These are phyloP conservation scores for Podospora conica DNA, from an alignment of 495 filamentous ascomycete species.

Conservation along the genomic window DNA sequence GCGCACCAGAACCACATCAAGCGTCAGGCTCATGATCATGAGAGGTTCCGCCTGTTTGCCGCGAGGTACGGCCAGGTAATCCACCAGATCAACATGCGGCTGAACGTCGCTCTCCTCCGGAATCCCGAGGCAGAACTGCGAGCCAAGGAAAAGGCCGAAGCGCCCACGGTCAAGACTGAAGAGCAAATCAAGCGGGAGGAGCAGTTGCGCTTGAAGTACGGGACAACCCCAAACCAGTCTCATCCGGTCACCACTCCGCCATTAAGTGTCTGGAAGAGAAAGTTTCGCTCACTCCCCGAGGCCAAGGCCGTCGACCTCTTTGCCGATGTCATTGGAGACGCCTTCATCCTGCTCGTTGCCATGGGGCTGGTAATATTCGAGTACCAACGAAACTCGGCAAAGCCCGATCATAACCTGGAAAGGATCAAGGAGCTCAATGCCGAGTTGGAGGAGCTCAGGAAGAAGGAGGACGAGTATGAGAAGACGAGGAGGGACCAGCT, in stretches of 20 bases:
- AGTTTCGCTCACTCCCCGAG: constrained; percentile 71
- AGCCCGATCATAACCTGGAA: constrained; percentile 59
- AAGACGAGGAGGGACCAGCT: constrained; percentile 53
- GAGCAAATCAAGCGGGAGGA: constrained; percentile 61
- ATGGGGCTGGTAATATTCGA: constrained; percentile 76
- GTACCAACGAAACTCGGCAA: constrained; percentile 64
- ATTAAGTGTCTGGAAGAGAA: constrained; percentile 45
- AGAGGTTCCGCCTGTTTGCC: constrained; percentile 77
- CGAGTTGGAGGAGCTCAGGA: constrained; percentile 51
- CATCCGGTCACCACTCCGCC: constrained; percentile 29
- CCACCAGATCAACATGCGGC: constrained; percentile 89
- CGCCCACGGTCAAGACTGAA: constrained; percentile 75
- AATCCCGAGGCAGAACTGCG: constrained; percentile 59
- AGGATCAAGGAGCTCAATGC: constrained; percentile 69
- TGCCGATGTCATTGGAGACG: constrained; percentile 88
- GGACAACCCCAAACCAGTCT: constrained; percentile 31
- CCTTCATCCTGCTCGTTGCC: constrained; percentile 81
- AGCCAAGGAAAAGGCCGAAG: constrained; percentile 58
- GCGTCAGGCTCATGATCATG: constrained; percentile 88
- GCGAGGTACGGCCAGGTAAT: constrained; percentile 63
- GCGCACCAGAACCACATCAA: constrained; percentile 79
- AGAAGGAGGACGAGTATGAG: constrained; percentile 58
- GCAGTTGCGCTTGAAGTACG: constrained; percentile 41
- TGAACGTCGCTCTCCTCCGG: constrained; percentile 77
- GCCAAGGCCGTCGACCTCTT: constrained; percentile 92